phyloP scores from a whole-genome alignment of 768 basidiomycete species.

The Gyrodon lividus region DNA sequence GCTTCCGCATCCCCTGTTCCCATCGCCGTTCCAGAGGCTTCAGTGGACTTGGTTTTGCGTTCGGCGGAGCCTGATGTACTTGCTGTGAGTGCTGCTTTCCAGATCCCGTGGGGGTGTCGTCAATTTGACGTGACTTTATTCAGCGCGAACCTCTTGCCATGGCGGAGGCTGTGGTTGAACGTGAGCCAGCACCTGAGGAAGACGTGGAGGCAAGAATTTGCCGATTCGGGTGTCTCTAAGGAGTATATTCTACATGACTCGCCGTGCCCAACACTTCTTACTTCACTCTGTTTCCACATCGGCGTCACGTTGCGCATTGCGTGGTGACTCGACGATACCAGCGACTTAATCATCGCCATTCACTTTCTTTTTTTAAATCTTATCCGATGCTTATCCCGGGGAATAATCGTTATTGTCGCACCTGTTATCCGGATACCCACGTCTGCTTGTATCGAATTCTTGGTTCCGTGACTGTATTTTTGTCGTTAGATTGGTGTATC shows the following conservation, averaged over 20 bases:
- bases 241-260: background rate
- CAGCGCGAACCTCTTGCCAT: constrained; percentile 10
- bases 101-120: background rate
- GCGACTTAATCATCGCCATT: constrained; percentile 7
- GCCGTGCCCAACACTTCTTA: background rate
- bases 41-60: background rate
- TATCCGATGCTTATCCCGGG: constrained; percentile 6
- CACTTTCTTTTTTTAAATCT: background rate
- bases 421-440: background rate
- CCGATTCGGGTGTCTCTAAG: constrained; percentile 15
- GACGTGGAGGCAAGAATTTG: constrained; percentile 13
- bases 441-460: background rate
- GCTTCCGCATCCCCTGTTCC: constrained; percentile 30
- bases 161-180: constrained; percentile 7
- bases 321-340: background rate
- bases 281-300: background rate
- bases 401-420: background rate
- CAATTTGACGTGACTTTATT: background rate
- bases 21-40: constrained; percentile 8
- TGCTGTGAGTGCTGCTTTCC: constrained; percentile 14
- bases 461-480: constrained; percentile 5
- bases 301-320: background rate
- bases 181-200: constrained; percentile 6
- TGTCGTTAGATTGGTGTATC: constrained; percentile 9
- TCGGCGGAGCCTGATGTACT: constrained; percentile 5